Percentiles rank a stretch among this genome's conserved stretches.
These are phyloP conservation scores for Penicillium angulare DNA, from an alignment of 495 filamentous ascomycete species.

Conservation along the genomic window DNA sequence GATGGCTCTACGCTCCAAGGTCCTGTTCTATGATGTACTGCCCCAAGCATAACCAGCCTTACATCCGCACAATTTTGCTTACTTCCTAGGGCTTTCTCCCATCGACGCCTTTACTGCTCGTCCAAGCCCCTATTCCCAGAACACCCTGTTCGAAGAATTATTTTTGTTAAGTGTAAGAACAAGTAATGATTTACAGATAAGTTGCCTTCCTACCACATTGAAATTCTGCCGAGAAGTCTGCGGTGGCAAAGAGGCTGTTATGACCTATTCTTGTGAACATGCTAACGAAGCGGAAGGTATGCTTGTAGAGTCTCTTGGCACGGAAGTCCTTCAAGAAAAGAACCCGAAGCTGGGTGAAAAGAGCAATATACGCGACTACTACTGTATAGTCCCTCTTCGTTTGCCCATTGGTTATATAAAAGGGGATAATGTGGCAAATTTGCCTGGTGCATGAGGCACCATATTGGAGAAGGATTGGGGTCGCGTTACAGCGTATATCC, in stretches of 20 bases:
- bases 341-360: slow-evolving; percentile 47
- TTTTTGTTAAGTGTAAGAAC: slow-evolving; percentile 84
- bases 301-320: slow-evolving; percentile 63
- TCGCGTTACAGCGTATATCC: slow-evolving; percentile 55
- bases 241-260: slow-evolving; percentile 72
- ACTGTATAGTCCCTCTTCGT: slow-evolving; percentile 66
- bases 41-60: slow-evolving; percentile 63
- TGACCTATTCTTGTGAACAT: slow-evolving; percentile 54
- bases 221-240: slow-evolving; percentile 63
- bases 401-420: slow-evolving; percentile 57
- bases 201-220: slow-evolving; percentile 69
- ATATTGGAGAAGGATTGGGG: slow-evolving; percentile 33
- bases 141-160: slow-evolving; percentile 61
- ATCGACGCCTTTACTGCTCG: slow-evolving; percentile 28
- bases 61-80: slow-evolving; percentile 74
- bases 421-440: too few species aligned
- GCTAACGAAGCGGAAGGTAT: slow-evolving; percentile 57
- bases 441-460: slow-evolving; percentile 16
- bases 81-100: slow-evolving; percentile 56
- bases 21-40: slow-evolving; percentile 80
- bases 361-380: slow-evolving; percentile 46
- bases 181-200: slow-evolving; percentile 64
- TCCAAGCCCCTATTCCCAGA: slow-evolving; percentile 44
- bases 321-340: slow-evolving; percentile 58
- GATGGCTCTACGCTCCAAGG: slow-evolving; percentile 82